A percentile compares a stretch with the other conserved stretches of the same genome.
These are phyloP conservation scores for Megacollybia marginata DNA, from an alignment of 768 basidiomycete species.

Conservation along the genomic window DNA sequence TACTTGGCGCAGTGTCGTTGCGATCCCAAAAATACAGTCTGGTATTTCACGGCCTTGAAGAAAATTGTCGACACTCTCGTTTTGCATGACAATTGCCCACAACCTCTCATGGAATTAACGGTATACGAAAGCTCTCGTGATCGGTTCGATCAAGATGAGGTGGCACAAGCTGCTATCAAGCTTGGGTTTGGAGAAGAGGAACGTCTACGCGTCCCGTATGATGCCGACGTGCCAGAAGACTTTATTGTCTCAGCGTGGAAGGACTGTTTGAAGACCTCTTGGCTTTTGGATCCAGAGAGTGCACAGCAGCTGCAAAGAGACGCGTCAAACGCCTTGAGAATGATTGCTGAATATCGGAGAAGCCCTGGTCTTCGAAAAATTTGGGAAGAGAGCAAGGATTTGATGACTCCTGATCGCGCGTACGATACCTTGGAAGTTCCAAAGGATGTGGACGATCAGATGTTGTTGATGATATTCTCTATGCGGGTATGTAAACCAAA, in stretches of 20 bases:
- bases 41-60: constrained; percentile 56
- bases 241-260: constrained; percentile 70
- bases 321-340: constrained; percentile 62
- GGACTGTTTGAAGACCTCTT: constrained; percentile 45
- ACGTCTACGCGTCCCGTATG: constrained; percentile 59
- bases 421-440: constrained; percentile 67
- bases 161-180: constrained; percentile 33
- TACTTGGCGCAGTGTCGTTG: constrained; percentile 80
- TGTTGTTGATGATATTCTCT: constrained; percentile 64
- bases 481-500: constrained; percentile 48
- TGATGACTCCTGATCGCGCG: constrained; percentile 66
- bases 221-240: constrained; percentile 57
- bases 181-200: constrained; percentile 67
- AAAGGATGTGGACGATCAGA: constrained; percentile 66
- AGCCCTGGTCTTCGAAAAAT: constrained; percentile 39
- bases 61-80: constrained; percentile 44
- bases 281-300: constrained; percentile 40
- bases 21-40: constrained; percentile 55
- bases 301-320: constrained; percentile 41
- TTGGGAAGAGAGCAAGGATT: constrained; percentile 48
- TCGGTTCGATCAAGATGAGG: constrained; percentile 55
- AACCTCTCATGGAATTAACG: constrained; percentile 49
- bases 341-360: constrained; percentile 58
- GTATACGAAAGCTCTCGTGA: constrained; percentile 55
- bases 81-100: constrained; percentile 36